Conservation (phyloP, 148 eudicot genomes). For the Drosera capensis region DNA sequence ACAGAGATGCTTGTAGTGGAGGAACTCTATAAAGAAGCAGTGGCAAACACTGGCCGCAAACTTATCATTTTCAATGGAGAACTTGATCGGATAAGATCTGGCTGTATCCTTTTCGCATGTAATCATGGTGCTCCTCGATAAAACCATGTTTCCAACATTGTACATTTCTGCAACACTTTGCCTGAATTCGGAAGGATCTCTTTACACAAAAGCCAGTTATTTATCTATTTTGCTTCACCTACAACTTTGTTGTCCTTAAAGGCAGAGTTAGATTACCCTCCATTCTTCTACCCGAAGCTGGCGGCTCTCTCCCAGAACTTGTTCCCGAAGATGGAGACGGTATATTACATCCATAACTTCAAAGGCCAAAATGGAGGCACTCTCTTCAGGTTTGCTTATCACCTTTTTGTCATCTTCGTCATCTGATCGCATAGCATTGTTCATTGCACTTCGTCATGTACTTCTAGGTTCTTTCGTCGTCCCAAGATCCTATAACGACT, state of each 20-base stretch:
- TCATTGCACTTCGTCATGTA: no score
- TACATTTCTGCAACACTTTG: no score
- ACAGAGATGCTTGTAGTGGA: constrained; percentile 97
- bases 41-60: constrained; percentile 38
- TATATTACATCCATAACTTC: constrained; percentile 93
- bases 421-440: no score
- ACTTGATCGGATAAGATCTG: constrained; percentile 94
- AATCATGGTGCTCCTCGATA: neutral
- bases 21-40: constrained; percentile 92
- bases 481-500: no score
- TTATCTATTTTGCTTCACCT: neutral
- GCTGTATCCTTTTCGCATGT: constrained; percentile 93
- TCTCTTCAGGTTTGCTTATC: constrained; percentile 66
- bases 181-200: neutral
- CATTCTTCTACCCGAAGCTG: constrained; percentile 91
- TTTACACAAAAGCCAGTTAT: neutral
- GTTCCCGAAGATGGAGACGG: constrained; percentile 86
- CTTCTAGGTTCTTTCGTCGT: no score
- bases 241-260: constrained; percentile 34
- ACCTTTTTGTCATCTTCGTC: neutral
- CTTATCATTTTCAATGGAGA: constrained; percentile 92
- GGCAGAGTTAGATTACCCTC: constrained; percentile 49
- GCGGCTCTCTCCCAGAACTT: constrained; percentile 64
- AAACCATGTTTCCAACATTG: neutral
- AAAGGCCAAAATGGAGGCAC: constrained; percentile 80